phyloP scores from a whole-genome alignment of 2,329 filamentous ascomycete species.

The Xylaria sp. region DNA sequence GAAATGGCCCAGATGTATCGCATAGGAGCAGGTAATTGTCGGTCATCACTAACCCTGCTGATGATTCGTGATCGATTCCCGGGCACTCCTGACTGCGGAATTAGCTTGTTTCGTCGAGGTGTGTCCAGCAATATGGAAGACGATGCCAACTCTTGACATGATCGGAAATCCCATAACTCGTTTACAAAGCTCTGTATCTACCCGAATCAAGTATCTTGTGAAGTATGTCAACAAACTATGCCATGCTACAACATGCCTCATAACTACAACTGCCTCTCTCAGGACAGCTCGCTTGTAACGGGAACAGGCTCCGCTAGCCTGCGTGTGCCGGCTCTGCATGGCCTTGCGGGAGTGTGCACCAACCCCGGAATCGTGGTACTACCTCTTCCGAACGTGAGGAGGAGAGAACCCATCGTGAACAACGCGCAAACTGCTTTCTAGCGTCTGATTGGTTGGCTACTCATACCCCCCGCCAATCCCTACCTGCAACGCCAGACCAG shows the following conservation, averaged over 20 bases:
- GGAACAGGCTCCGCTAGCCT: slow-evolving; percentile 39
- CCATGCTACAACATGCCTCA: slow-evolving; percentile 14
- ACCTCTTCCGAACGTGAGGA: slow-evolving; percentile 41
- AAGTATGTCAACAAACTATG: slow-evolving; percentile 11
- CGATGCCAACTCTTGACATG: slow-evolving; percentile 1
- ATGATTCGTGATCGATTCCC: not conserved
- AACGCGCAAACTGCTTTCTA: slow-evolving; percentile 16
- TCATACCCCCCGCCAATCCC: slow-evolving; percentile 11
- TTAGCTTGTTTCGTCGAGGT: not conserved
- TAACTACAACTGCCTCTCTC: slow-evolving; percentile 3
- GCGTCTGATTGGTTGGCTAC: slow-evolving; percentile 27
- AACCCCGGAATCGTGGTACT: slow-evolving; percentile 30
- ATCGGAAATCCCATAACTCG: not conserved
- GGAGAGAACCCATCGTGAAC: slow-evolving; percentile 23
- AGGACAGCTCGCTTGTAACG: slow-evolving; percentile 35
- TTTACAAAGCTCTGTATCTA: not conserved
- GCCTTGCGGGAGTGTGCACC: slow-evolving; percentile 10
- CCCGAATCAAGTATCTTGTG: not conserved
- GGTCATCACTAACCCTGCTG: not conserved
- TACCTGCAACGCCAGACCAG: slow-evolving; percentile 35
- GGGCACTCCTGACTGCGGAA: not conserved
- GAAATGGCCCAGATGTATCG: slow-evolving; percentile 28
- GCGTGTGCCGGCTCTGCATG: slow-evolving; percentile 35
- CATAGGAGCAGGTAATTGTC: not conserved
- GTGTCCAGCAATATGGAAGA: not conserved